Base-by-base conservation (phyloP, 768 basidiomycete genomes). In the Russula griseocarnosa region DNA sequence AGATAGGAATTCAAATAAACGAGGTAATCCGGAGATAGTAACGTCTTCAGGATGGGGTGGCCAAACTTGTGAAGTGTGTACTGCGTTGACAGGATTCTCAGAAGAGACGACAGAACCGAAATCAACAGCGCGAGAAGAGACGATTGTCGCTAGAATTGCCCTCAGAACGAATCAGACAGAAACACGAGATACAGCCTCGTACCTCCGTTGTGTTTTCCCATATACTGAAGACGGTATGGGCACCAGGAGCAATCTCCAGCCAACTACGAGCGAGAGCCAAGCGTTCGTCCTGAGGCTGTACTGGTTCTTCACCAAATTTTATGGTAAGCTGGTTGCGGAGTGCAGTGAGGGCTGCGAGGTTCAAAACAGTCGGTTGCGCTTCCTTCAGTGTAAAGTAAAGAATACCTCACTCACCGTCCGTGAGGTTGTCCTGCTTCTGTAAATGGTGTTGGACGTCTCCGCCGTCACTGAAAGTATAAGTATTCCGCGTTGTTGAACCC, bases 11-110 rank as follows among this genome's bases (percentile, higher is more conserved):
- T 86, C 46, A 93, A 70, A 20, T 79, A 79, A 38, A 83, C 80
- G 59, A 80, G 76, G 73, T 82, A 86, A 32, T 79, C 74, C 0
- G 82, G 78, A 1, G 82, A 80, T 40, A 93, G 76, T 11, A 91
- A 69, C 1, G 72, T 76, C 68, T 84, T 86, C 55, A 90, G 74
- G 38, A 93, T 82, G 0, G 87, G 79, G 42, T 81, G 75, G 0
- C 89, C 90, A 26, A 82, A 71, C 0, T 79, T 65, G 66, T 92
- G 90, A 70, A 85, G 82, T 4, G 84, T 80, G 65, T 88, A 88
- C 55, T 92, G 90, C 4, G 79, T 76, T 3, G 88, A 85, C 16
- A 90, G 75, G 0, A 94, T 74, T 5, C 75, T 78, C 60, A 93
- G 70, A n/a, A 90, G 66, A 0, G 82, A 78, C 0, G 88, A 79